A percentile compares a stretch with the other conserved stretches of the same genome.
phyloP scores from a whole-genome alignment of 371 early-diverging fungal genomes.

The Mucor velutinosus region DNA sequence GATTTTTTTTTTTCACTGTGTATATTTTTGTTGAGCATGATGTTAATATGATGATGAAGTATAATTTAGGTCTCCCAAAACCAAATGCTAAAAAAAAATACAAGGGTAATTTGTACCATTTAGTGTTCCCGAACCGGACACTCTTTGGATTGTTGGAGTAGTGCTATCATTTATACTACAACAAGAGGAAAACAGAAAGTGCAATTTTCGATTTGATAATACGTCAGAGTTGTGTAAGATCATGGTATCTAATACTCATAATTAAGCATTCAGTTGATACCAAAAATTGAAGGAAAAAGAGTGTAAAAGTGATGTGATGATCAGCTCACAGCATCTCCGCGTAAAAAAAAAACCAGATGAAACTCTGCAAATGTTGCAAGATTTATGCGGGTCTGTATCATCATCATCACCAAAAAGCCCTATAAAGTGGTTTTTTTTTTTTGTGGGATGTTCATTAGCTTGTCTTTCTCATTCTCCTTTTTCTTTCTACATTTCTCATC shows the following conservation, averaged over 20 bases:
- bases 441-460: conserved; percentile 9
- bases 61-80: not conserved
- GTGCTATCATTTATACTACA: not conserved
- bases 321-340: conserved; percentile 2
- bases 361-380: not conserved
- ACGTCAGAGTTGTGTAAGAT: conserved; percentile 7
- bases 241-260: not conserved
- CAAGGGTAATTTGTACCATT: not conserved
- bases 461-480: conserved; percentile 9
- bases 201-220: not conserved
- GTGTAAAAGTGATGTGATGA: conserved; percentile 4
- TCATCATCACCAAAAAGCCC: not conserved
- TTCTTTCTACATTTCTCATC: conserved; percentile 9
- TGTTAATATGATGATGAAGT: not conserved
- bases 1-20: not conserved
- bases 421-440: not conserved
- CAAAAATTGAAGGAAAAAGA: not conserved
- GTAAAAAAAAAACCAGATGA: not conserved
- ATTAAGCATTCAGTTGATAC: not conserved
- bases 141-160: not conserved
- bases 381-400: not conserved
- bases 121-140: conserved; percentile 3
- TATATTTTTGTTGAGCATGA: not conserved
- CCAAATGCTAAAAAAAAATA: not conserved
- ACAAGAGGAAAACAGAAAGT: not conserved